Base-by-base conservation (phyloP, 768 basidiomycete genomes). In the Podaxis carcinomalis region DNA sequence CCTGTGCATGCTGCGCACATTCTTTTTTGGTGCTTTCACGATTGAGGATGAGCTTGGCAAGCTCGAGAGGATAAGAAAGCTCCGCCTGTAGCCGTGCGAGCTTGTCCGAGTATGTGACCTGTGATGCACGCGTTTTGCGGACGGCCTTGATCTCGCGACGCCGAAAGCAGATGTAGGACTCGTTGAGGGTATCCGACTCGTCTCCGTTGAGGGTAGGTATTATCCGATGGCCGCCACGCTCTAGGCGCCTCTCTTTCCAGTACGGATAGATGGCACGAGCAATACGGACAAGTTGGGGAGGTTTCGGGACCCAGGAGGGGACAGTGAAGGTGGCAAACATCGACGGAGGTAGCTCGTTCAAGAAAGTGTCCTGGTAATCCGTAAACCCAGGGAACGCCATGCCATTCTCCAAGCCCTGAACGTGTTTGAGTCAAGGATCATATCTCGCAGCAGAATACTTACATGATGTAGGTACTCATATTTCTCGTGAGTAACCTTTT, bases 121-220 rank as follows among this genome's bases (percentile, higher is more conserved):
- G 95, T 1, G 90, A 90, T 13, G 94, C 89, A 6, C 96, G 87
- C 7, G 96, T 98, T 77, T 98, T 98, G 63, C 97, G 87, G 49
- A 93, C 84, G 3, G 92, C 87, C 72, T 98, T 98, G 73, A 90
- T 88, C 71, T 98, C 96, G 57, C 95, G 88, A 62, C 95, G 83
- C 39, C 97, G 86, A 82, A 99, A 99, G 74, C 97, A 99, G 49
- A 98, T 90, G 64, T 98, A 98, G 0, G 96, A 95, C 67, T 96
- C 95, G 58, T 92, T 93, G 65, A 82, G 82, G 50, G 88, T 88
- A 71, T 97, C 94, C 19, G 89, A 82, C 75, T 98, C 95, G 71
- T 98, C 95, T 68, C 84, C 88, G 70, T 98, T 95, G 32, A 99
- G 83, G 7, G 76, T 76, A 4, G 96, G 95, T 66, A 95, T 91